Conservation (phyloP, 108 stramenopile genomes). For the Cyclotella sp. region DNA sequence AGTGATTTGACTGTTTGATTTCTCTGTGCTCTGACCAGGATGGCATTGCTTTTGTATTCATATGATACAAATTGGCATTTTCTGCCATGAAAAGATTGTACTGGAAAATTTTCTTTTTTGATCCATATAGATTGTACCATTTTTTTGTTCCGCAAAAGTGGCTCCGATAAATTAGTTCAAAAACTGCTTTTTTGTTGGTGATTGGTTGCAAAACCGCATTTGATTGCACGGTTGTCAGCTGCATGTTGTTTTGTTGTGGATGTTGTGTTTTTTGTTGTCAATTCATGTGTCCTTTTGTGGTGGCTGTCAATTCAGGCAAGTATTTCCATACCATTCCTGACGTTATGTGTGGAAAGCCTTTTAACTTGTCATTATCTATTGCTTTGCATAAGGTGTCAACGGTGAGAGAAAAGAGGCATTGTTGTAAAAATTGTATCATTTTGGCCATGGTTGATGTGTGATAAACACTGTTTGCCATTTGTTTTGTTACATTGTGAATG, state of each 20-base stretch:
- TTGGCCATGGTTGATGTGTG: neutral
- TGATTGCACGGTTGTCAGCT: no score
- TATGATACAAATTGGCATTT: conserved; percentile 5
- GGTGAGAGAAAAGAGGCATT: no score
- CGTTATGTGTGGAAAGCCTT: conserved; percentile 4
- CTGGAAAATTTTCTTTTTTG: neutral
- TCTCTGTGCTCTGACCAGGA: neutral
- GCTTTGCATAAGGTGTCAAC: no score
- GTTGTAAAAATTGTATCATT: conserved; percentile 4
- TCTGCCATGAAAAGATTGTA: neutral
- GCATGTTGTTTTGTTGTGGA: no score
- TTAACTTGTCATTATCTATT: neutral
- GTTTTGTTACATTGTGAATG: neutral
- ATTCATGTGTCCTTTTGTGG: conserved; percentile 18
- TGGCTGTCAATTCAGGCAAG: conserved; percentile 5
- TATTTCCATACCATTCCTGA: neutral
- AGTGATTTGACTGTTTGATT: no score
- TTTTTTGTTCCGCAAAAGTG: neutral
- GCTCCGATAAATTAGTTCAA: neutral
- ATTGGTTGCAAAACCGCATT: no score
- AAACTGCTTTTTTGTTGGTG: neutral
- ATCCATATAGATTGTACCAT: conserved; percentile 4
- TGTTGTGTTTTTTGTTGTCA: neutral
- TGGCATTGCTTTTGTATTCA: conserved; percentile 4
- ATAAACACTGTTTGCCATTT: no score